Conservation (phyloP, 2,329 filamentous ascomycete genomes). For the Epichloe hybrida region DNA sequence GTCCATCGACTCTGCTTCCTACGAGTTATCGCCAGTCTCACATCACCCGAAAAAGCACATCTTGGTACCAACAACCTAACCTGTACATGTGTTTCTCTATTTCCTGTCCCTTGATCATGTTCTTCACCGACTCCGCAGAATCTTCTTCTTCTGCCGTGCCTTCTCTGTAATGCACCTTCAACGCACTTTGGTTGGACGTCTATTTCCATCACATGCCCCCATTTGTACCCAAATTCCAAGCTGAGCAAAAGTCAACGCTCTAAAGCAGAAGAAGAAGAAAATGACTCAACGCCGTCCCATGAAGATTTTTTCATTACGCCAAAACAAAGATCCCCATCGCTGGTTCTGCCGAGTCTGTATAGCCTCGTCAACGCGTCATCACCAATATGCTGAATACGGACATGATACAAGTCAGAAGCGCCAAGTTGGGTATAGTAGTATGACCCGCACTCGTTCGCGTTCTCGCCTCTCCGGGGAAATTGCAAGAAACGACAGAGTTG, state of each 20-base stretch:
- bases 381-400: neutral
- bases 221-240: neutral
- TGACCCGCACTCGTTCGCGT: constrained; percentile 14
- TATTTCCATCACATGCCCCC: neutral
- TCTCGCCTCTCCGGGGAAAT: constrained; percentile 24
- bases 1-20: no score
- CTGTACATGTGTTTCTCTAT: no score
- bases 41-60: no score
- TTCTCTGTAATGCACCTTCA: no score
- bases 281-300: neutral
- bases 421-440: constrained; percentile 7
- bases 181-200: no score
- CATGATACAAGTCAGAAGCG: neutral
- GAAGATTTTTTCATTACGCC: neutral
- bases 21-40: no score
- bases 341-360: neutral
- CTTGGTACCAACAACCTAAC: no score
- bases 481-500: constrained; percentile 19
- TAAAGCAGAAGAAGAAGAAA: neutral
- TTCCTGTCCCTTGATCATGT: no score
- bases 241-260: neutral
- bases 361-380: neutral
- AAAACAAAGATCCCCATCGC: neutral
- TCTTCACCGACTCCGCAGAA: no score
- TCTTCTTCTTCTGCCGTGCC: no score